Base-by-base conservation (phyloP, 2,329 filamentous ascomycete genomes). In the Venturia aucupariae region DNA sequence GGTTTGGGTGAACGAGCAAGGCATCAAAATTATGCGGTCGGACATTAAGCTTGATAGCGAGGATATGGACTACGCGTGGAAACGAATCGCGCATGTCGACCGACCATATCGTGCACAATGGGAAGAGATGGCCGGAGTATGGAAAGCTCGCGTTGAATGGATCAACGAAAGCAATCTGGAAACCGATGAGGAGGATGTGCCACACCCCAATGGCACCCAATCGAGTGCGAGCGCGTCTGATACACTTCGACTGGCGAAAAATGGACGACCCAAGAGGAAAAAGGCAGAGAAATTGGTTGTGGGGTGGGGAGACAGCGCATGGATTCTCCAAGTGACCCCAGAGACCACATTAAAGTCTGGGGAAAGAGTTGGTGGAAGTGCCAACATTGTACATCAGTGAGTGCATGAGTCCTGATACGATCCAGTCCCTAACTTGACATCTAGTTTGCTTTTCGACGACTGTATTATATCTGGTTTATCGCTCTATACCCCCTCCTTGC, bases 391-490 rank as follows among this genome's bases (percentile, higher is more conserved):
- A 67, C 95, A 96, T 76, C 92, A 93, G 90, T 95, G 75, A 83
- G 90, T 83, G 39, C 68, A 46, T n/a, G 19, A 24, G 15, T 10
- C 42, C 11, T n/a, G 2, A n/a, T 22, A 63, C 8, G 41, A 32
- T 64, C 57, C 24, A 17, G 4, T 6, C 2, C 22, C 46, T 64
- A 61, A 62, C 15, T 27, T 30, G 77, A 73, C 67, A 69, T 73
- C 67, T 68, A 92, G 89, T 77, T 84, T 97, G 77, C 90, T 92
- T 72, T 96, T 81, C 69, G 75, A 94, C 77, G 94, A 99, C 79
- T 97, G 94, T 81, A 92, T 96, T 75, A 91, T 99, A 80, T 96
- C 94, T 74, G 94, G 94, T 71, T 89, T 99, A 76, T 95, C 93
- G 68, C 83, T 99, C 77, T 97, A 97, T 86, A 96, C 92, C 73